Conservation (phyloP, 805 yeast genomes). For the Pachysolen tannophilus region DNA sequence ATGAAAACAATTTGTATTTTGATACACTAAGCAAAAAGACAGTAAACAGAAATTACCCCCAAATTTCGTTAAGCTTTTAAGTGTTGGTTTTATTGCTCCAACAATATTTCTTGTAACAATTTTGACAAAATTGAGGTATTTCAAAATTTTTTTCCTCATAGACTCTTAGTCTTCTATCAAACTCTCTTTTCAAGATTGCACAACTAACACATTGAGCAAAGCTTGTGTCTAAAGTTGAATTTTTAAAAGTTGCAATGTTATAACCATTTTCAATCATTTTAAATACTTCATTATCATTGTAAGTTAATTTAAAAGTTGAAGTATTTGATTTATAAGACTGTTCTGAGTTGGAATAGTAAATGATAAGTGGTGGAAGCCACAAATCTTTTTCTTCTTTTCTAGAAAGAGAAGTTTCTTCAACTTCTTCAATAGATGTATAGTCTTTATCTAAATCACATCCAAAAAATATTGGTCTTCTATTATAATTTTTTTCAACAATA, state of each 20-base stretch:
- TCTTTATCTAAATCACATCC: conserved; percentile 29
- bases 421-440: conserved; percentile 10
- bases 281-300: conserved; percentile 32
- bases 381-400: neutral
- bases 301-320: conserved; percentile 51
- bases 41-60: no score
- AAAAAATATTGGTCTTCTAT: conserved; percentile 27
- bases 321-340: conserved; percentile 39
- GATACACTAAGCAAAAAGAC: no score
- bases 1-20: no score
- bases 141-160: conserved; percentile 7
- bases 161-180: conserved; percentile 29
- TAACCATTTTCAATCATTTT: conserved; percentile 45
- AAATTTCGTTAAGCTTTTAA: no score
- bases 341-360: conserved; percentile 40
- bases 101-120: conserved; percentile 32
- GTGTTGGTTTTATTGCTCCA: no score
- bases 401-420: conserved; percentile 17
- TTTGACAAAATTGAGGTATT: conserved; percentile 25
- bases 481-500: conserved; percentile 15
- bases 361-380: conserved; percentile 43
- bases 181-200: conserved; percentile 43
- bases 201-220: conserved; percentile 49
- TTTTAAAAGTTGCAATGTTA: conserved; percentile 37
- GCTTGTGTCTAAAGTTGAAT: conserved; percentile 26